phyloP scores from a whole-genome alignment of 148 eudicot genomes.

The Vaccinium vitisidaea region DNA sequence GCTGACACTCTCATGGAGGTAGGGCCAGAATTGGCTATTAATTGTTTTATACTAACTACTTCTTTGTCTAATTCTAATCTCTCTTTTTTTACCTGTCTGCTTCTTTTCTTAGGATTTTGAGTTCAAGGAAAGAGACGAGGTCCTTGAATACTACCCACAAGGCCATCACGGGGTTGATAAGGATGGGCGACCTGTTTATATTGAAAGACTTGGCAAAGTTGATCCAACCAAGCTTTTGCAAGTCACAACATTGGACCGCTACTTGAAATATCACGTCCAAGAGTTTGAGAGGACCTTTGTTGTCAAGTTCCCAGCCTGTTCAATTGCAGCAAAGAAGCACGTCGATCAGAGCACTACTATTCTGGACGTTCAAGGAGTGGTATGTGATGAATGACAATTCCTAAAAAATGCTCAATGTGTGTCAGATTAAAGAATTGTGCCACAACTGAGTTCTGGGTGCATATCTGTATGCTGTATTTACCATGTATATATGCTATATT shows the following conservation, averaged over 20 bases:
- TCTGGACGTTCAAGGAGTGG: slow-evolving; percentile 80
- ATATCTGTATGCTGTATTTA: not conserved
- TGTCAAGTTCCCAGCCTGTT: slow-evolving; percentile 77
- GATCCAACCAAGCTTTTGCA: slow-evolving; percentile 77
- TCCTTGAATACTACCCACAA: slow-evolving; percentile 75
- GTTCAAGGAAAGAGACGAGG: slow-evolving; percentile 73
- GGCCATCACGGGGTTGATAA: slow-evolving; percentile 96
- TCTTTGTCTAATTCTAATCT: not conserved
- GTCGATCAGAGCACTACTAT: slow-evolving; percentile 89
- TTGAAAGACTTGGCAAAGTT: slow-evolving; percentile 74
- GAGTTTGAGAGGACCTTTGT: slow-evolving; percentile 79
- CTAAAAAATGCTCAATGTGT: not conserved
- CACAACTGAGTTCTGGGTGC: not conserved
- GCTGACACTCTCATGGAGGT: slow-evolving; percentile 91
- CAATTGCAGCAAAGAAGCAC: slow-evolving; percentile 76
- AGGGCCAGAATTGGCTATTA: not conserved
- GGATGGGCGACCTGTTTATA: slow-evolving; percentile 88
- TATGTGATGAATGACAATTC: not conserved
- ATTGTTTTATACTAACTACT: not conserved
- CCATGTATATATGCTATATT: not conserved
- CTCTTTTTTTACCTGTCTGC: not conserved
- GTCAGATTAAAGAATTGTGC: not conserved
- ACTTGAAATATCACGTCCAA: slow-evolving; percentile 69
- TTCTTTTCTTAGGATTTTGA: slow-evolving; percentile 57
- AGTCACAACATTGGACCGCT: slow-evolving; percentile 73